phyloP scores from a whole-genome alignment of 2,329 filamentous ascomycete genomes.

The Ceratocystis alfenasii region DNA sequence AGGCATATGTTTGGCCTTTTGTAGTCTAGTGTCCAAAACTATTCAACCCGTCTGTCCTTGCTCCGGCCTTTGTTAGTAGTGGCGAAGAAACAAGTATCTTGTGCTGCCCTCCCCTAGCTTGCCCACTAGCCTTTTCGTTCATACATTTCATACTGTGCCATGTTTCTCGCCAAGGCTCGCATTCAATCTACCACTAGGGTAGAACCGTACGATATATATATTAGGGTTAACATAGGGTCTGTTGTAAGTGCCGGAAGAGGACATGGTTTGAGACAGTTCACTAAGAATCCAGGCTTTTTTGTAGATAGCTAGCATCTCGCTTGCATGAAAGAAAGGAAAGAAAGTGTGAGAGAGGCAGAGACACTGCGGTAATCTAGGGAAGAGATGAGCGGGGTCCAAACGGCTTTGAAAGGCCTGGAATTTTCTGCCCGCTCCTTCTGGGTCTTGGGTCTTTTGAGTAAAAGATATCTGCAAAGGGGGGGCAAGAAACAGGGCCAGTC shows the following conservation, averaged over 20 bases:
- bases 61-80: too few species aligned
- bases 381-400: slow-evolving; percentile 1
- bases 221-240: neutral
- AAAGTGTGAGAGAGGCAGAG: neutral
- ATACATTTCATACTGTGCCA: too few species aligned
- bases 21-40: too few species aligned
- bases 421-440: neutral
- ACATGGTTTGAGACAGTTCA: neutral
- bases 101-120: too few species aligned
- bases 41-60: too few species aligned
- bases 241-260: slow-evolving; percentile 5
- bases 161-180: too few species aligned
- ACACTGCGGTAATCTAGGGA: neutral
- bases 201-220: neutral
- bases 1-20: too few species aligned
- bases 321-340: neutral
- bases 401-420: neutral
- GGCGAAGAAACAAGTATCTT: too few species aligned
- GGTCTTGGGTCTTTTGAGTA: neutral
- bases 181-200: too few species aligned
- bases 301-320: neutral
- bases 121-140: too few species aligned
- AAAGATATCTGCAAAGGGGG: neutral
- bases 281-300: neutral
- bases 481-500: neutral